phyloP scores from a whole-genome alignment of 139 green algal genomes.

The Trebouxia sp. region DNA sequence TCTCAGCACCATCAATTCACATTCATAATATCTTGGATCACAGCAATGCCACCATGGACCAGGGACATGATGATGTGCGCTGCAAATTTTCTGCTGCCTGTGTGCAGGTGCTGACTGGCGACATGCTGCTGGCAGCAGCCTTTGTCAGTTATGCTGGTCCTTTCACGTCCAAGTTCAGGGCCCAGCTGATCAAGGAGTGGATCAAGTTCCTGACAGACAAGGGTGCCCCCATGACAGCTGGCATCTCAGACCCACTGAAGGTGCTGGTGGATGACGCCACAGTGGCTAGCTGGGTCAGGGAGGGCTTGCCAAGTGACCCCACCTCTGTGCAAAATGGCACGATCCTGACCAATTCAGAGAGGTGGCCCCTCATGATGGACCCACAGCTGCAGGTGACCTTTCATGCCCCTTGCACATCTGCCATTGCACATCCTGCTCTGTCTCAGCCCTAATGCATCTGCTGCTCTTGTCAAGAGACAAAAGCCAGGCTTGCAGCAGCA shows the following conservation, averaged over 20 bases:
- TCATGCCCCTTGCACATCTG: too few species aligned
- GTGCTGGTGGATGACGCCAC: conserved; percentile 79
- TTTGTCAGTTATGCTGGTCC: conserved; percentile 89
- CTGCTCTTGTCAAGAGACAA: not conserved
- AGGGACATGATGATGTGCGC: too few species aligned
- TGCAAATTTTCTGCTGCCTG: too few species aligned
- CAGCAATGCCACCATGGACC: too few species aligned
- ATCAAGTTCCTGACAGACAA: conserved; percentile 71
- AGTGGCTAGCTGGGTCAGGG: conserved; percentile 75
- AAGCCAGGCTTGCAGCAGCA: not conserved
- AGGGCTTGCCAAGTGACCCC: conserved; percentile 82
- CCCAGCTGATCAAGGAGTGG: conserved; percentile 73
- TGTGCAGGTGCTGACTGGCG: conserved; percentile 77
- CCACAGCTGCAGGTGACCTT: conserved; percentile 84
- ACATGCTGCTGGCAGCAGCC: conserved; percentile 76
- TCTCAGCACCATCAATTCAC: too few species aligned
- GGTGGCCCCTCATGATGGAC: conserved; percentile 90
- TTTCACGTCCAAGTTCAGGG: conserved; percentile 81
- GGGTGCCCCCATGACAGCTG: conserved; percentile 77
- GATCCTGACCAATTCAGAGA: conserved; percentile 74
- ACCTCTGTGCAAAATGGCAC: conserved; percentile 87
- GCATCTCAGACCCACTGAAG: conserved; percentile 64
- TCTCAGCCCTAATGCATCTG: not conserved
- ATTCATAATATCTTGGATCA: too few species aligned
- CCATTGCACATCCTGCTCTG: too few species aligned